Percentiles rank a stretch among this genome's conserved stretches.
These are phyloP conservation scores for Candida krabiensis DNA, from an alignment of 805 yeast species.

Conservation along the genomic window DNA sequence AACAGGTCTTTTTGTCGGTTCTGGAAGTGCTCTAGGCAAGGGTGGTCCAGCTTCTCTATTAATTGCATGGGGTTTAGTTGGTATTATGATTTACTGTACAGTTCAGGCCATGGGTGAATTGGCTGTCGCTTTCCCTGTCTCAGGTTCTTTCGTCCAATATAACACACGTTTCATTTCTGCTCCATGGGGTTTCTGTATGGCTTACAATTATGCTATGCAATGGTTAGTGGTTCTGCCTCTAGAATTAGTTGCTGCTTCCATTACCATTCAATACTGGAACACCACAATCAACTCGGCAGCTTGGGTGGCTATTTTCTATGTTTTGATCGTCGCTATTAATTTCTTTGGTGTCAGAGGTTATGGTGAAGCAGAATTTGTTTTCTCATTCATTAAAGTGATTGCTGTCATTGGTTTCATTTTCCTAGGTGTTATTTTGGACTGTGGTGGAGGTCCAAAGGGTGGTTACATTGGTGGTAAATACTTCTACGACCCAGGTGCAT, in stretches of 20 bases:
- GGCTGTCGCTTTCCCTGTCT: slow-evolving; percentile 61
- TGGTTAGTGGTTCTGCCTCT: slow-evolving; percentile 57
- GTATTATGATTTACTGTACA: slow-evolving; percentile 59
- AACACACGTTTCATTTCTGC: slow-evolving; percentile 59
- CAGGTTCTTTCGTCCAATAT: slow-evolving; percentile 63
- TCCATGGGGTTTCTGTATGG: slow-evolving; percentile 62
- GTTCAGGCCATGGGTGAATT: slow-evolving; percentile 68
- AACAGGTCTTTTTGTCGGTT: slow-evolving; percentile 77
- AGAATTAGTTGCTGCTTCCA: slow-evolving; percentile 55
- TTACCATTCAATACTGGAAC: slow-evolving; percentile 52
- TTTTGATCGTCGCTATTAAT: slow-evolving; percentile 50
- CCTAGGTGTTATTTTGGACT: slow-evolving; percentile 51
- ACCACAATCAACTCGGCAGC: slow-evolving; percentile 47
- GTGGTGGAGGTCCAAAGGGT: slow-evolving; percentile 63
- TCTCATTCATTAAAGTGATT: slow-evolving; percentile 53
- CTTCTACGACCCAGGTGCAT: slow-evolving; percentile 63
- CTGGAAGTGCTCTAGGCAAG: slow-evolving; percentile 57
- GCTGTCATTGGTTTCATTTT: slow-evolving; percentile 61
- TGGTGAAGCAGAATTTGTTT: slow-evolving; percentile 66
- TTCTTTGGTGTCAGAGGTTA: slow-evolving; percentile 65
- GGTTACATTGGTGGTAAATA: slow-evolving; percentile 59
- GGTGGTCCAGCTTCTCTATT: slow-evolving; percentile 79
- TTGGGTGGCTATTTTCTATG: slow-evolving; percentile 56
- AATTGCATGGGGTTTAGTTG: slow-evolving; percentile 58
- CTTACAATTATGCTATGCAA: slow-evolving; percentile 56